Conservation (phyloP, 1,284 basidiomycete species). For the Peniophora sp. region DNA sequence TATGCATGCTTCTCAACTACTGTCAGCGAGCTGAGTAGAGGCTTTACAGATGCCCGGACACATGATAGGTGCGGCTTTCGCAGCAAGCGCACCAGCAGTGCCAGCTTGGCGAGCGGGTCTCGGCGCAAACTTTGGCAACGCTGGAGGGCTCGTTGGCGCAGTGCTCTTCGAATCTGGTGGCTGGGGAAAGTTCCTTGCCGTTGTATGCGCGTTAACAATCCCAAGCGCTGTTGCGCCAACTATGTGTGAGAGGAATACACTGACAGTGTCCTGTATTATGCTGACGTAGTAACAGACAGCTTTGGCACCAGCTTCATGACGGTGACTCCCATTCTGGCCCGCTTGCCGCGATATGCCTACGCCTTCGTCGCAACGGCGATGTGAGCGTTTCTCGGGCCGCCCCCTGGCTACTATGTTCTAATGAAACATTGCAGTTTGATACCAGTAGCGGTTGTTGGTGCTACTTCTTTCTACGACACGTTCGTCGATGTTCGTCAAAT, state of each 20-base stretch:
- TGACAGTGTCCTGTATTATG: too few relatives aligned
- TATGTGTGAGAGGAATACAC: constrained; percentile 38
- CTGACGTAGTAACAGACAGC: constrained; percentile 28
- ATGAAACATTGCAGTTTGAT: constrained; percentile 32
- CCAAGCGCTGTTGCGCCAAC: constrained; percentile 58
- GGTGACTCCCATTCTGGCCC: constrained; percentile 43
- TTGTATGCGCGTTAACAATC: constrained; percentile 38
- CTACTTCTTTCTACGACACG: constrained; percentile 48
- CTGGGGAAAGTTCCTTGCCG: constrained; percentile 51
- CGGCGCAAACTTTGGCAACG: constrained; percentile 34
- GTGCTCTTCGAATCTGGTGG: constrained; percentile 42
- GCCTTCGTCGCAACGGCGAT: constrained; percentile 68
- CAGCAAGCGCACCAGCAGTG: constrained; percentile 47
- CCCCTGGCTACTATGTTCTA: too few relatives aligned
- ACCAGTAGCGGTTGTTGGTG: constrained; percentile 52
- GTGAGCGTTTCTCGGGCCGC: constrained; percentile 23
- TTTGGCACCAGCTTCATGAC: constrained; percentile 71
- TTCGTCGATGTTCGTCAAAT: constrained; percentile 37
- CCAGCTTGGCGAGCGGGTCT: constrained; percentile 52
- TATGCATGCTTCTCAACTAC: too few relatives aligned
- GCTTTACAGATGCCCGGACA: constrained; percentile 46
- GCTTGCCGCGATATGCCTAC: constrained; percentile 67
- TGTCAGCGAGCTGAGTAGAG: background rate
- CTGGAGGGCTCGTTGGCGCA: constrained; percentile 50
- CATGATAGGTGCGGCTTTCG: constrained; percentile 57